phyloP scores from a whole-genome alignment of 2,329 filamentous ascomycete species.

The Pezicula carpinea region DNA sequence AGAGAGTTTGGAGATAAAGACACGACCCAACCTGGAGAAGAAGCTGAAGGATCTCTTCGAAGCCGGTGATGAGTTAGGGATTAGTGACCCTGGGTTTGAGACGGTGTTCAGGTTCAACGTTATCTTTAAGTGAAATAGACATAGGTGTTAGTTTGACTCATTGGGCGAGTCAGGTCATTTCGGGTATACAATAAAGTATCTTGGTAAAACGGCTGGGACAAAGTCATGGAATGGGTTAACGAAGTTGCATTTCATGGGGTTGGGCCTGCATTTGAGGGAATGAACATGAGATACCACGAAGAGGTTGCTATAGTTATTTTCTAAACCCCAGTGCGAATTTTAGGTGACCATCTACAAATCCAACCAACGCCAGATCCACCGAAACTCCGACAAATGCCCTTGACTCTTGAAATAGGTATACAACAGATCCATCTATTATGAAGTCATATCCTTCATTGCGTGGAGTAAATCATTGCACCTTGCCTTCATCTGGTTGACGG shows the following conservation, averaged over 20 bases:
- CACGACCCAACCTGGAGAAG: slow-evolving; percentile 74
- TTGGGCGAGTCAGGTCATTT: no score
- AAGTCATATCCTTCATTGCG: slow-evolving; percentile 62
- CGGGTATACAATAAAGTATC: no score
- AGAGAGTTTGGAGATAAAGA: slow-evolving; percentile 76
- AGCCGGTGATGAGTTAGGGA: slow-evolving; percentile 82
- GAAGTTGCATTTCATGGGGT: not conserved
- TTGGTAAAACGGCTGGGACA: not conserved
- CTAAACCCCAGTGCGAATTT: slow-evolving; percentile 8
- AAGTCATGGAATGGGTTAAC: slow-evolving; percentile 1
- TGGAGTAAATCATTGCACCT: slow-evolving; percentile 75
- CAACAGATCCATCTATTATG: slow-evolving; percentile 16
- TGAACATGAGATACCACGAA: slow-evolving; percentile 9
- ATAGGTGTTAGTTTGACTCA: no score
- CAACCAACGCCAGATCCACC: slow-evolving; percentile 22
- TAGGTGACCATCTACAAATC: slow-evolving; percentile 14
- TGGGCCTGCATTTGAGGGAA: not conserved
- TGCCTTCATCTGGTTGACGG: slow-evolving; percentile 75
- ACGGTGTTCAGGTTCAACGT: slow-evolving; percentile 27
- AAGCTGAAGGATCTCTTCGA: slow-evolving; percentile 73
- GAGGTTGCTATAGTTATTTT: slow-evolving; percentile 8
- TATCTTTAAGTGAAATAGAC: slow-evolving; percentile 1
- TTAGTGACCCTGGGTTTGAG: slow-evolving; percentile 86
- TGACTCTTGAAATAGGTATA: slow-evolving; percentile 2
- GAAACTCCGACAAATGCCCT: slow-evolving; percentile 27